phyloP scores from a whole-genome alignment of 2,329 filamentous ascomycete genomes.

The Pseudonectria foliicola region DNA sequence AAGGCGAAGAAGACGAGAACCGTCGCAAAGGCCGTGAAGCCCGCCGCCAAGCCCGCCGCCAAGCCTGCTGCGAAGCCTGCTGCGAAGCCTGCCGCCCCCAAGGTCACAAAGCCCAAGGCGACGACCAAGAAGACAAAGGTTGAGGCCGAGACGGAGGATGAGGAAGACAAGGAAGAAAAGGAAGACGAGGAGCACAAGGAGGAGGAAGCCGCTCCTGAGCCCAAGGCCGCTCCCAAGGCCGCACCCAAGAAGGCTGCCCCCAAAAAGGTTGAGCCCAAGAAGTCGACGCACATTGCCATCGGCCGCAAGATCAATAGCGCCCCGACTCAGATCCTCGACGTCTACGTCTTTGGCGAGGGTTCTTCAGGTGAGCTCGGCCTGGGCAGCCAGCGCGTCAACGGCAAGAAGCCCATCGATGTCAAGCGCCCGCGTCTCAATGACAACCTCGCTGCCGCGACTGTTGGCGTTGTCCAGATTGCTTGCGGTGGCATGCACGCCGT shows the following conservation, averaged over 20 bases:
- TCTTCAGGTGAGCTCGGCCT: conserved; percentile 77
- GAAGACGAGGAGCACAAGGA: conserved; percentile 34
- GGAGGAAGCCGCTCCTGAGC: conserved; percentile 32
- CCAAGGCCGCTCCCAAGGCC: conserved; percentile 11
- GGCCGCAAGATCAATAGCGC: conserved; percentile 65
- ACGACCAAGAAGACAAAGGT: conserved; percentile 13
- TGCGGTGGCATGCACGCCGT: conserved; percentile 78
- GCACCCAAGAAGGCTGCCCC: conserved; percentile 10
- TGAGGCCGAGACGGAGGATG: conserved; percentile 37
- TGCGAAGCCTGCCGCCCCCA: conserved; percentile 27
- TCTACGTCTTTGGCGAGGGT: conserved; percentile 77
- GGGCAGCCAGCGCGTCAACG: conserved; percentile 57
- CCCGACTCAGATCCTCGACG: conserved; percentile 57
- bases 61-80: conserved; percentile 15
- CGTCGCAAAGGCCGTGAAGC: conserved; percentile 14
- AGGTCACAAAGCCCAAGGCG: conserved; percentile 27
- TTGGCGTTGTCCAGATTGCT: conserved; percentile 70
- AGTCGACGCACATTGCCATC: conserved; percentile 37
- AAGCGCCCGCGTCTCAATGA: conserved; percentile 81
- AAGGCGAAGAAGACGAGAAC: conserved; percentile 23
- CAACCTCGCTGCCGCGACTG: conserved; percentile 49
- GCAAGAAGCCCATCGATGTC: conserved; percentile 59
- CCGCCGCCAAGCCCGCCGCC: conserved; percentile 13
- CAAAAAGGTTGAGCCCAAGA: conserved; percentile 16
- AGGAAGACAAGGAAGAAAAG: conserved; percentile 42